Evolutionary conservation across 2,329 filamentous ascomycete genomes (phyloP), one percentile per base, ranked within the genome.

Genomic region (Cytospora leucostoma): DNA sequence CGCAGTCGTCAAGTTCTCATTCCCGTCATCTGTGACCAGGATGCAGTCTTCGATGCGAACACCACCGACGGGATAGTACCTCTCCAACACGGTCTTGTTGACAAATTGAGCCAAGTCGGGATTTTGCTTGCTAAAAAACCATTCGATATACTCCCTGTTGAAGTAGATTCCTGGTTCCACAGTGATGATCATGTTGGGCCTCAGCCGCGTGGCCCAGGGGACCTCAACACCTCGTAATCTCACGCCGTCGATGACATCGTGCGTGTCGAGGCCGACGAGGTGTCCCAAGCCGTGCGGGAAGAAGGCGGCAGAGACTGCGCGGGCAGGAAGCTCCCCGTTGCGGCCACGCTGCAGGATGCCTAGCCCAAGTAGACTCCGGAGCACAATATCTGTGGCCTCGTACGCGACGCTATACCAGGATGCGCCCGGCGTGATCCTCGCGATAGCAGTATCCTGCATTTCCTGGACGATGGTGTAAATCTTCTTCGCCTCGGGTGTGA

Each of bases 11-110:
- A 98, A 72, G 72, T 96, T 96, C 76, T 97, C 93, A 70, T 87
- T 87, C 0, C 93, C 93, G 32, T 84, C 79, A 65, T 89, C 81
- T 1, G 90, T 95, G 55, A 98, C 87, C 27, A 95, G 80, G 47
- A 98, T 84, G 74, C 94, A 91, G 72, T 98, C 93, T 78, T 99
- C 95, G 66, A 98, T 96, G 54, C 95, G 85, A 33, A 97, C 92
- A 38, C 95, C 95, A 17, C 94, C 95, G 1, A 98, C 88, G 33
- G 77, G 79, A 79, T 91, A 94, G 74, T 90, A 94, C 66, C 78
- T 79, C 65, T 88, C 85, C 56, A 95, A 76, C 6, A 88, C 82
- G 6, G 81, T 79, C 68, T 79, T 78, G 74, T 93, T 83, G 70
- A 95, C 88, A 69, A 84, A 90, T 64, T 81, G 80, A 47, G 81